Conservation (phyloP, 2,329 filamentous ascomycete genomes). For the Diaporthe humulicola region DNA sequence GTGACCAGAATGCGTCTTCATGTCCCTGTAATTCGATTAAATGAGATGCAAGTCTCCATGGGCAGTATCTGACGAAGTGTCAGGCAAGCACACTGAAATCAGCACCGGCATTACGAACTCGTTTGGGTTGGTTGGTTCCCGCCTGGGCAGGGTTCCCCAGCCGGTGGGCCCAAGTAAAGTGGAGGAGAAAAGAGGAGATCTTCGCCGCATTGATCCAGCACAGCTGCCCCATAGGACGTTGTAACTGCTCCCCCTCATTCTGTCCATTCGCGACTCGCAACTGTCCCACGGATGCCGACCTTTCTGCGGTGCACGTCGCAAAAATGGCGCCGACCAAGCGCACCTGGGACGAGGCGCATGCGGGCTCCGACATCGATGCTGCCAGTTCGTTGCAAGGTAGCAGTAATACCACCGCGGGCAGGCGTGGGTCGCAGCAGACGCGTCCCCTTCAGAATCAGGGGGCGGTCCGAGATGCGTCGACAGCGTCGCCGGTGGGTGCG, state of each 20-base stretch:
- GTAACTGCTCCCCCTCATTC: slow-evolving; percentile 3
- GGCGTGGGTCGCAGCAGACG: neutral
- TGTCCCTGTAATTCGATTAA: no score
- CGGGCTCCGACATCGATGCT: neutral
- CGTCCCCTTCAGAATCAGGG: neutral
- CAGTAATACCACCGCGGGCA: neutral
- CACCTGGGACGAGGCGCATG: neutral
- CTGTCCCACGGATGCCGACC: neutral
- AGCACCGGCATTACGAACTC: neutral
- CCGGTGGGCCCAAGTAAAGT: neutral
- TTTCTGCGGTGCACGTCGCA: neutral
- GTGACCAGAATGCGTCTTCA: neutral
- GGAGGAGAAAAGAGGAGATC: slow-evolving; percentile 8
- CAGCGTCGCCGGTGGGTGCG: neutral
- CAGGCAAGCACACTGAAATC: neutral
- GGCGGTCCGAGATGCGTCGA: neutral
- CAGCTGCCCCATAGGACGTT: neutral
- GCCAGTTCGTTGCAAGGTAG: neutral
- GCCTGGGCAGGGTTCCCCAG: slow-evolving; percentile 7
- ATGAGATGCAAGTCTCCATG: neutral
- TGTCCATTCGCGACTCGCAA: neutral
- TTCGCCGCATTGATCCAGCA: neutral
- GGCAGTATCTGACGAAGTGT: neutral
- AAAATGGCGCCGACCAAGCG: slow-evolving; percentile 9
- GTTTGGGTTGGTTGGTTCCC: neutral